These are phyloP conservation scores for Cupressus sempervirens DNA, from an alignment of 75 land plant genomes.

Conservation along the genomic window DNA sequence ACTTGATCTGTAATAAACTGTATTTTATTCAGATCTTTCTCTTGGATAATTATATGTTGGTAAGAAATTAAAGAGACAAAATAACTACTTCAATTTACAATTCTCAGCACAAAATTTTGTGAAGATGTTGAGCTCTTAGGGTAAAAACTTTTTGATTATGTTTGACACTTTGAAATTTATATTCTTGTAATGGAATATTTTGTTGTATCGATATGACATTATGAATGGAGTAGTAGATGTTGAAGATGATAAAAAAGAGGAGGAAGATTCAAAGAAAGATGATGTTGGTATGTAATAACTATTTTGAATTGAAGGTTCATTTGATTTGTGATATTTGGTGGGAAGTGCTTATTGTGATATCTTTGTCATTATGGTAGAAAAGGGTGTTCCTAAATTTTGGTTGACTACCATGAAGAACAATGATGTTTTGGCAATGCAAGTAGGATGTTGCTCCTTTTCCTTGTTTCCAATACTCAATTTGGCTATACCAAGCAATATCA, in stretches of 20 bases:
- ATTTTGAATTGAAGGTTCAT: background rate
- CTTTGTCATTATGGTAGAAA: slow-evolving; percentile 10
- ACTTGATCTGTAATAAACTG: background rate
- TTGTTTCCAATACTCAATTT: background rate
- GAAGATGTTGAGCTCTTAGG: background rate
- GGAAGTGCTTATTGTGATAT: background rate
- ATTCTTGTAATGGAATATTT: background rate
- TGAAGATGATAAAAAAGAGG: slow-evolving; percentile 38
- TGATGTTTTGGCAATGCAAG: slow-evolving; percentile 23
- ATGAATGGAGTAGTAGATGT: slow-evolving; percentile 80
- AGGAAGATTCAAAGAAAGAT: slow-evolving; percentile 23
- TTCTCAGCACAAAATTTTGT: background rate
- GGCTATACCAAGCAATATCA: background rate
- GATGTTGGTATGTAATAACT: slow-evolving; percentile 21
- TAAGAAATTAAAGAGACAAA: background rate
- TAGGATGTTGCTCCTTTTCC: slow-evolving; percentile 3
- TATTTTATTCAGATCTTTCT: background rate
- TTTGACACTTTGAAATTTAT: background rate
- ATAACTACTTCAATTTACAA: background rate
- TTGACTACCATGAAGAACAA: slow-evolving; percentile 29
- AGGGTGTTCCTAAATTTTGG: slow-evolving; percentile 34
- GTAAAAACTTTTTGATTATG: background rate
- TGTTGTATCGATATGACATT: slow-evolving; percentile 70
- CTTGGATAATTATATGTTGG: background rate
- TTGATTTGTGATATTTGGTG: background rate